Conservation (phyloP, 352 stramenopile species). For the Pythium dissotocum region DNA sequence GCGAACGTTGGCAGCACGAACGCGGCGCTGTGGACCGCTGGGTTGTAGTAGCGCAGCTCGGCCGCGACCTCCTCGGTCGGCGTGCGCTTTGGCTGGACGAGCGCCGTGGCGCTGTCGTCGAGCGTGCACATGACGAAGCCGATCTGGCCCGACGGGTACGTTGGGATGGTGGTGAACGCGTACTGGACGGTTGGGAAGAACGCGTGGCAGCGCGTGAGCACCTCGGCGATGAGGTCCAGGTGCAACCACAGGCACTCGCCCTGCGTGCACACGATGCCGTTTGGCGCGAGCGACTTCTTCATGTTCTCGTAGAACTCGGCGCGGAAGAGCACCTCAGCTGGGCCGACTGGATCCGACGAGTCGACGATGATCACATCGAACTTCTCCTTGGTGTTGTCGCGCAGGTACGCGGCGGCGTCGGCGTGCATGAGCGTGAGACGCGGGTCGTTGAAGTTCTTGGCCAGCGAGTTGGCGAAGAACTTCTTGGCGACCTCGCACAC, state of each 20-base stretch:
- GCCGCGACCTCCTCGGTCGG: conserved; percentile 59
- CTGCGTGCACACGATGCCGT: conserved; percentile 89
- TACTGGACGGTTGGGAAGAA: conserved; percentile 97
- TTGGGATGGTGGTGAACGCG: conserved; percentile 98
- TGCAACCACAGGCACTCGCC: conserved; percentile 99
- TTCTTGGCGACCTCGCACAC: conserved; percentile 96
- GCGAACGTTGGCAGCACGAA: conserved; percentile 97
- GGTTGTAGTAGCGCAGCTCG: conserved; percentile 94
- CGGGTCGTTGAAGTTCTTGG: conserved; percentile 95
- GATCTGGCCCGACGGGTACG: conserved; percentile 99
- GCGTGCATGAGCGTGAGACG: conserved; percentile 91
- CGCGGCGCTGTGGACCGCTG: conserved; percentile 92
- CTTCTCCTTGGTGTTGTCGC: conserved; percentile 68
- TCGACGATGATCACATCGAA: conserved; percentile 99
- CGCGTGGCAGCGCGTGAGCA: conserved; percentile 88
- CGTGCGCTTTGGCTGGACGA: conserved; percentile 72
- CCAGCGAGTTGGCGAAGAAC: conserved; percentile 90
- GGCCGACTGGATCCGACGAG: conserved; percentile 95
- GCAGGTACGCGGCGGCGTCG: conserved; percentile 90
- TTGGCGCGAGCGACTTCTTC: conserved; percentile 86
- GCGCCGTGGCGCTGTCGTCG: conserved; percentile 52
- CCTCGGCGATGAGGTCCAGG: conserved; percentile 95
- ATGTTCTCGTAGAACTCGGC: conserved; percentile 95
- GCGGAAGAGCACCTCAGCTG: conserved; percentile 95
- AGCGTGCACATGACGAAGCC: conserved; percentile 95